Percentiles rank a stretch among this genome's conserved stretches.
These are phyloP conservation scores for Tolypocladium endophyticum DNA, from an alignment of 2,329 filamentous ascomycete species.

Conservation along the genomic window DNA sequence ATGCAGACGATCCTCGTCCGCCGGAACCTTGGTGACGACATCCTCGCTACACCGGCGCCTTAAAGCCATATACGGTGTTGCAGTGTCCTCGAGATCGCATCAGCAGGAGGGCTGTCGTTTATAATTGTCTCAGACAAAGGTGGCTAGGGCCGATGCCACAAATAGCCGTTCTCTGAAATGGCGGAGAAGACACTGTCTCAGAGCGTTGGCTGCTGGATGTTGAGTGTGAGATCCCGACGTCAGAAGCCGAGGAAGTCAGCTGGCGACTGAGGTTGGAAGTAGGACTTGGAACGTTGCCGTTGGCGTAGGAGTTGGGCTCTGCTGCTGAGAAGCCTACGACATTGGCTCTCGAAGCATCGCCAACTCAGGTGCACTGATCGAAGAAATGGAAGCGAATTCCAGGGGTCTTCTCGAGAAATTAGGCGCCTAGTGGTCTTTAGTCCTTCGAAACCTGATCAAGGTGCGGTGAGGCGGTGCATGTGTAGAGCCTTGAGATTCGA, in stretches of 20 bases:
- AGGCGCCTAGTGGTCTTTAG: no score
- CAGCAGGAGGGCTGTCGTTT: neutral
- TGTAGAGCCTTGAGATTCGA: neutral
- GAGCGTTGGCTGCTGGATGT: neutral
- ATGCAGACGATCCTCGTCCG: constrained; percentile 62
- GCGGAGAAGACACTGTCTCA: neutral
- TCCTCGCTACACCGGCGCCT: neutral
- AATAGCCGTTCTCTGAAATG: neutral
- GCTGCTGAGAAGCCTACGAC: no score
- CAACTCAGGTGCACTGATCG: no score
- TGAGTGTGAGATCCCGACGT: no score
- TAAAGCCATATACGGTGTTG: neutral
- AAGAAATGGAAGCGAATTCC: no score
- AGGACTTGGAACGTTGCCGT: neutral
- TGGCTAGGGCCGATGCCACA: neutral
- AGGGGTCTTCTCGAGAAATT: no score
- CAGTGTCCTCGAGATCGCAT: neutral
- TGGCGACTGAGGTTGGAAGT: neutral
- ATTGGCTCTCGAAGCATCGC: no score
- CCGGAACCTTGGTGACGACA: constrained; percentile 10
- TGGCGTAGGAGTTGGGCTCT: neutral
- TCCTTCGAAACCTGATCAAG: no score
- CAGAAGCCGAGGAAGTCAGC: neutral
- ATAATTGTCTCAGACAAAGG: neutral
- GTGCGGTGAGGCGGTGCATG: no score